Conservation (phyloP, 2,329 filamentous ascomycete species). For the Chaetomium sp. region DNA sequence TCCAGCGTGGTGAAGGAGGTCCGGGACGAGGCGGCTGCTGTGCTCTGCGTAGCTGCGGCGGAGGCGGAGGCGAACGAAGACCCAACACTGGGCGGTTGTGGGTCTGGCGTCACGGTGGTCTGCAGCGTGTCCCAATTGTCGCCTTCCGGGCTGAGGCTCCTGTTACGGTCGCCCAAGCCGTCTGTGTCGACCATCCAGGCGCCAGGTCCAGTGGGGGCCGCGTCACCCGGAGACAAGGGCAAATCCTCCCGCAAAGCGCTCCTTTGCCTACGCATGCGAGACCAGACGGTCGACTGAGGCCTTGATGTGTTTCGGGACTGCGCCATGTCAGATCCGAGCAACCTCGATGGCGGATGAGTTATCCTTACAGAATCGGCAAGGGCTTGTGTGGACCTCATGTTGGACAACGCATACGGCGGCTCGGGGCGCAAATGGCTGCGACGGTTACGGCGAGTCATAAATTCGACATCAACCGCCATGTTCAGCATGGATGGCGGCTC, state of each 20-base stretch:
- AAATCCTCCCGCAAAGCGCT: conserved; percentile 7
- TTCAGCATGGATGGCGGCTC: conserved; percentile 5
- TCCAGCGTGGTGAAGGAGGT: conserved; percentile 50
- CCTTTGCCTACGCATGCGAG: conserved; percentile 6
- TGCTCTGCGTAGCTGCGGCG: conserved; percentile 46
- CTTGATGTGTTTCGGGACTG: conserved; percentile 24
- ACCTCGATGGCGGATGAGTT: neutral
- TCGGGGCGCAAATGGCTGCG: conserved; percentile 21
- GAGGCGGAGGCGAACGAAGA: conserved; percentile 70
- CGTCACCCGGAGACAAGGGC: neutral
- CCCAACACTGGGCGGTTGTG: conserved; percentile 74
- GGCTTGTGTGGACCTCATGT: conserved; percentile 30
- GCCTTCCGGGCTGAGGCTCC: conserved; percentile 75
- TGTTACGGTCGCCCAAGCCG: conserved; percentile 80
- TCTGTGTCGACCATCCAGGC: conserved; percentile 46
- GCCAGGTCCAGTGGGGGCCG: neutral
- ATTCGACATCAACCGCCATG: conserved; percentile 29
- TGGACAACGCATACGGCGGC: conserved; percentile 29
- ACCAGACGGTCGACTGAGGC: conserved; percentile 7
- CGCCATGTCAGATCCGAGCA: conserved; percentile 16
- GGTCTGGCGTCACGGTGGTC: conserved; percentile 78
- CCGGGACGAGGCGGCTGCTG: conserved; percentile 48
- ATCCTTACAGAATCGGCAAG: conserved; percentile 25
- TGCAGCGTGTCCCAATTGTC: conserved; percentile 79
- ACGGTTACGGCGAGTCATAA: conserved; percentile 19